These are phyloP conservation scores for Beauveria caledonica DNA, from an alignment of 2,329 filamentous ascomycete genomes.

Conservation along the genomic window DNA sequence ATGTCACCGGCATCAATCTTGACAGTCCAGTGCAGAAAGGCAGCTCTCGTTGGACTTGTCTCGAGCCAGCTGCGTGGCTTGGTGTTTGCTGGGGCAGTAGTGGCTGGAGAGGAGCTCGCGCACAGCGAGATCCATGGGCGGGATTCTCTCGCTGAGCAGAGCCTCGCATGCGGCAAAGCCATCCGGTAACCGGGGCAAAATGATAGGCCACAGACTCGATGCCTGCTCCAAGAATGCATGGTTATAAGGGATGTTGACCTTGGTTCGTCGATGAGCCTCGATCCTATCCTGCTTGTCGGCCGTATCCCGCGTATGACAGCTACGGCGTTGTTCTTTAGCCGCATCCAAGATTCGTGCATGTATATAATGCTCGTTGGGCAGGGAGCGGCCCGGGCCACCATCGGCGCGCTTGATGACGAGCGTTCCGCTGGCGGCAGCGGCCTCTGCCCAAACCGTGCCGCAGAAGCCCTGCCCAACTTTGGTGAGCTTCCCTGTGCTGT, in stretches of 20 bases:
- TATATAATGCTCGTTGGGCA: not conserved
- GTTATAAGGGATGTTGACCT: not conserved
- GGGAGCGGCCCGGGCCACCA: not conserved
- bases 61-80: not conserved
- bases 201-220: not conserved
- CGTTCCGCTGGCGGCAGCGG: too few species aligned
- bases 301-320: too few species aligned
- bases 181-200: not conserved
- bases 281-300: not conserved
- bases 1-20: constrained; percentile 44
- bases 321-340: not conserved
- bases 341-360: not conserved
- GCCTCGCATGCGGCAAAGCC: constrained; percentile 19
- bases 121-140: constrained; percentile 12
- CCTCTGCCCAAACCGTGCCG: not conserved
- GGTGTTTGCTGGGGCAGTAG: constrained; percentile 13
- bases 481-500: not conserved
- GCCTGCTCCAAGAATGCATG: not conserved
- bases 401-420: not conserved
- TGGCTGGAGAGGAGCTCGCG: constrained; percentile 16
- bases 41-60: constrained; percentile 35
- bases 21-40: constrained; percentile 40
- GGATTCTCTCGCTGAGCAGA: constrained; percentile 23
- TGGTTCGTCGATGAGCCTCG: not conserved
- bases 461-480: constrained; percentile 2